Evolutionary conservation across 768 basidiomycete genomes (phyloP), one percentile per base, ranked within the genome.

Genomic region (Crassisporium funariophilum): DNA sequence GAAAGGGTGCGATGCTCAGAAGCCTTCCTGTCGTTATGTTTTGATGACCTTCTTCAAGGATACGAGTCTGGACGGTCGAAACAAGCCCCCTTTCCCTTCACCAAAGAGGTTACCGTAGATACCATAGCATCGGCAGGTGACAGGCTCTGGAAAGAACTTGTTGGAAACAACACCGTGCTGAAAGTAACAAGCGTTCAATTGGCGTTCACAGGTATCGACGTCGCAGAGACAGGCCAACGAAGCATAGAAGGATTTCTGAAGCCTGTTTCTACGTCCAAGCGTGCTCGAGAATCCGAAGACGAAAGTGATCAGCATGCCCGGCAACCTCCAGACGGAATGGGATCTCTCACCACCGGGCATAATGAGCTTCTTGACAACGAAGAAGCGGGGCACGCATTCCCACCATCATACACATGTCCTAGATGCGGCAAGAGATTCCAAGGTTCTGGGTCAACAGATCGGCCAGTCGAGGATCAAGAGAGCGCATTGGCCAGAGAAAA

Each of bases 201-300:
- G 31, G 78, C 78, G 4, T 93, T 97, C 57, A 78, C 84, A 5
- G 90, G 90, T 2, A 80, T 97, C 29, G 91, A 87, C 55, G 69
- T 74, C 1, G 67, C 79, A 34, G 91, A 92, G 60, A 67, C 71
- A 1, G 95, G 95, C 10, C 95, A 98, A 63, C 79, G 78, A 50
- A 86, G 79, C 24, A 95, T 99, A 45, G 88, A 95, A 62, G 82
- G 85, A 1, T 99, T 98, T 67, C 82, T 99, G 47, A 78, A 73
- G 59, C 64, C 58, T 43, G 54, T 53, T 42, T 64, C 61, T 41
- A 37, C 63, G 35, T 55, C 57, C 17, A 79, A 82, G 57, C 75
- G 75, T 39, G 45, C 65, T 27, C 61, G 73, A 42, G 71, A 72
- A 17, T 41, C 41, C 25, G 49, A 47, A 19, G 42, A 5, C 33